Base-by-base conservation (phyloP, 257 asterid genomes). In the Linaria vulgaris region DNA sequence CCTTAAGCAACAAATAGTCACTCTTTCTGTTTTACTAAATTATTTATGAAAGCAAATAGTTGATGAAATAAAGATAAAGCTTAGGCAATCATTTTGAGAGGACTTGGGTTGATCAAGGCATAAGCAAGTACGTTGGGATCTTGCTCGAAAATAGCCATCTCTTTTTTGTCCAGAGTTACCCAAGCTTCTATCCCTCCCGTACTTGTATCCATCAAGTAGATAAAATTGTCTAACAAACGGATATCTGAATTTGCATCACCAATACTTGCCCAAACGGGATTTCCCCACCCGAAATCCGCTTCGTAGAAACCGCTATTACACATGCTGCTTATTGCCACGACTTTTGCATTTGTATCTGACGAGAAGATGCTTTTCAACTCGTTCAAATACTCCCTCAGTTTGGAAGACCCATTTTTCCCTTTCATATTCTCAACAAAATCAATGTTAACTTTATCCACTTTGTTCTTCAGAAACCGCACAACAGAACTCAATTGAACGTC, bases 151-250 rank as follows among this genome's bases (percentile, higher is more conserved):
- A 54, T 6, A 25, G 39, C 41, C 59, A 54, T 54, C 9, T 54
- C 59, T 54, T 54, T 41, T 23, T 54, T 41, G 15, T 17, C 25
- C 15, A 54, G 15, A 54, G 39, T 54, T 41, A 54, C 59, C 59
- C 59, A 54, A 12, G 59, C 59, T 54, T 54, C 59, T 13, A 54
- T 54, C 43, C 25, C 39, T 25, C 59, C 59, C 12, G 59, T 24
- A 12, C 41, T 25, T 21, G 59, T 54, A 16, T 54, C 59, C 17
- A 23, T 23, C 59, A 54, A 27, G 13, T 24, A 5, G 19, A 24
- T 27, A 14, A 11, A 4, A 15, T 54, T 54, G 13, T 54, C 39
- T 0, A 24, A 38, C 39, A 54, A 13, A 24, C 19, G 39, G n/a
- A n/a, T 23, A 54, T 41, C 59, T 17, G 59, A 17, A 38, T 38